Base-by-base conservation (phyloP, 2,329 filamentous ascomycete species). In the Mycosphaerella sp. region DNA sequence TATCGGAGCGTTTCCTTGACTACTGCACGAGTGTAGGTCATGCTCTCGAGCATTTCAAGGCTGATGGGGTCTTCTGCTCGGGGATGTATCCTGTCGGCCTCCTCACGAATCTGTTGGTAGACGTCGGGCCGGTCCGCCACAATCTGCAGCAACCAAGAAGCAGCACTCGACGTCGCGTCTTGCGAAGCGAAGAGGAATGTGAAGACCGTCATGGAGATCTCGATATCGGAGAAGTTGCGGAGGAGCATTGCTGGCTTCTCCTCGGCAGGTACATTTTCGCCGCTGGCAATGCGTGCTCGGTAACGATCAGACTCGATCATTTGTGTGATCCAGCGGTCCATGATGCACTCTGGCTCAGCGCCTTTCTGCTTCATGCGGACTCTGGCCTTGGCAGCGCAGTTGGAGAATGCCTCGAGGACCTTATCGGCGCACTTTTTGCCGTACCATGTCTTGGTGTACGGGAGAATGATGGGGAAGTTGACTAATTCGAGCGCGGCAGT, bases 391-490 rank as follows among this genome's bases (percentile, higher is more conserved):
- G 89, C 88, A 45, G 92, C 87, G 68, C 92, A 96, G 74, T 89
- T 91, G 69, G 86, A 76, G 68, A 97, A 97, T 70, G 95, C 91
- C 46, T 80, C 80, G 61, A 97, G 78, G 34, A 95, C 89, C 84
- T 95, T 89, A 67, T 95, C 89, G 55, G 92, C 85, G 31, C 90
- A 89, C 76, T 91, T 95, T 80, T 96, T 95, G 65, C 92, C 93
- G 68, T 95, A 95, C 90, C 90, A 97, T 4, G 90, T 90, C 78
- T 90, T 92, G 69, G 91, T 96, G 78, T 82, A 97, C 39, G 92
- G 92, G 40, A 97, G 74, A 69, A 97, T 96, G 74, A 97, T 87
- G 56, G 93, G 92, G 78, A 97, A 95, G 78, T 97, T 97, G 78
- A 98, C 93, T 45, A 97, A 81, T 73, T 98, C 93, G 63, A 97